Evolutionary conservation across 169 alveolate species (phyloP).

Genomic region (Plasmodium malariae): DNA sequence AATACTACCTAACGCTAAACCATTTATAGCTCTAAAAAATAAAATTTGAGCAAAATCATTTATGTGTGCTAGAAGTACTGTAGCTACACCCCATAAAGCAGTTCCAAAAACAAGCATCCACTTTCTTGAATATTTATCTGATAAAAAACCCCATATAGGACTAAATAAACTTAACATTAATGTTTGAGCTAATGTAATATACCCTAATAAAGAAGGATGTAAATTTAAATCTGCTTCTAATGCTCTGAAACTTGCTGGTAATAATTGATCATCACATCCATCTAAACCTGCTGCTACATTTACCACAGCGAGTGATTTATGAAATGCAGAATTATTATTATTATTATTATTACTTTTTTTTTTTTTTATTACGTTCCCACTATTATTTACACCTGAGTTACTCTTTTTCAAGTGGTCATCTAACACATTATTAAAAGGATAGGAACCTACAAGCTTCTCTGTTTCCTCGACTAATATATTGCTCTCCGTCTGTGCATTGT

Average conservation of each 20-base stretch:
- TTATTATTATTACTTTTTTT: constrained; percentile 26
- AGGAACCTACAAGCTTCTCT: constrained; percentile 56
- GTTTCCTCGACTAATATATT: constrained; percentile 57
- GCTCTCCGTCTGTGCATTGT: background rate
- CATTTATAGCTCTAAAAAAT: constrained; percentile 87
- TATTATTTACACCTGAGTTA: constrained; percentile 4
- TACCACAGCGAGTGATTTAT: constrained; percentile 84
- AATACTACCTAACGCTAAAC: constrained; percentile 89
- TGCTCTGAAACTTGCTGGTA: constrained; percentile 92
- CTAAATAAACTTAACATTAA: constrained; percentile 88
- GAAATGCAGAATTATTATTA: constrained; percentile 30
- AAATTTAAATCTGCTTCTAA: constrained; percentile 90
- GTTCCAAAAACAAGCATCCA: constrained; percentile 91
- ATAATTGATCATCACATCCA: constrained; percentile 92
- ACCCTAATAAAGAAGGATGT: constrained; percentile 88
- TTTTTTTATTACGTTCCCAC: too few species aligned
- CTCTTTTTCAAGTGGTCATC: background rate
- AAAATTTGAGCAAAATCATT: constrained; percentile 85
- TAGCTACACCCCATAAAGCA: constrained; percentile 89
- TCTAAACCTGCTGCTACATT: constrained; percentile 91
- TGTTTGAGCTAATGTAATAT: constrained; percentile 89
- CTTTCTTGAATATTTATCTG: constrained; percentile 89
- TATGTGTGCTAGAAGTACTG: constrained; percentile 86
- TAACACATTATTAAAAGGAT: background rate
- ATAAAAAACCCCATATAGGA: constrained; percentile 93